phyloP scores from a whole-genome alignment of 2,329 filamentous ascomycete species.

The Fusarium kyushuense region DNA sequence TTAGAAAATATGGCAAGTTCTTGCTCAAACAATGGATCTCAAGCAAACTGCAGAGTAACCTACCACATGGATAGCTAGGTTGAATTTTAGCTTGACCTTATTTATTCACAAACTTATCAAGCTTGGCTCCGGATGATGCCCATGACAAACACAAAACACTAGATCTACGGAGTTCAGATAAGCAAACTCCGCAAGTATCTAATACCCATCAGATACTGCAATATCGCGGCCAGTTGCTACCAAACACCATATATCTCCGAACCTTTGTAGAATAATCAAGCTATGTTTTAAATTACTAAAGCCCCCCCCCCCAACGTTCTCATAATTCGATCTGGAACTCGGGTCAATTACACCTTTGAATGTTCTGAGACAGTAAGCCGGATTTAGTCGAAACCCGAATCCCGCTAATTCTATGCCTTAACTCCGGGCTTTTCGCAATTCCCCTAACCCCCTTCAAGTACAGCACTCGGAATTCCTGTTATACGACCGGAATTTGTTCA shows the following conservation, averaged over 20 bases:
- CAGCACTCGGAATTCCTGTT: conserved; percentile 23
- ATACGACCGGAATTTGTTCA: conserved; percentile 36
- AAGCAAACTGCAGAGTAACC: background rate
- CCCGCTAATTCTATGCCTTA: conserved; percentile 12
- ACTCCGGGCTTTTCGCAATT: conserved; percentile 22
- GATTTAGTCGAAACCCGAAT: conserved; percentile 28
- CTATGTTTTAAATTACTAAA: background rate
- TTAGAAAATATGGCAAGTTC: background rate
- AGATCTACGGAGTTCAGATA: background rate
- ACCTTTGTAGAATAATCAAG: background rate
- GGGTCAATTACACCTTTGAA: conserved; percentile 5
- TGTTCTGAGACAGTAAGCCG: conserved; percentile 13
- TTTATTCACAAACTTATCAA: background rate
- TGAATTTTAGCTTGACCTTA: background rate
- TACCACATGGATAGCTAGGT: too few species aligned
- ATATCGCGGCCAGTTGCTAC: background rate
- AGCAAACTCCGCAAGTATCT: background rate
- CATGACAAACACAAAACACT: background rate
- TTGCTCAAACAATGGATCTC: background rate
- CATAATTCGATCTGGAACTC: background rate
- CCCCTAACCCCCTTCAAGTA: conserved; percentile 7
- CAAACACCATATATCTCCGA: background rate
- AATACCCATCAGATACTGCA: too few species aligned
- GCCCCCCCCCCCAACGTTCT: background rate
- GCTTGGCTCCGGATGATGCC: background rate